phyloP scores from a whole-genome alignment of 306 rosid species.

The peach (Prunus persica) region DNA sequence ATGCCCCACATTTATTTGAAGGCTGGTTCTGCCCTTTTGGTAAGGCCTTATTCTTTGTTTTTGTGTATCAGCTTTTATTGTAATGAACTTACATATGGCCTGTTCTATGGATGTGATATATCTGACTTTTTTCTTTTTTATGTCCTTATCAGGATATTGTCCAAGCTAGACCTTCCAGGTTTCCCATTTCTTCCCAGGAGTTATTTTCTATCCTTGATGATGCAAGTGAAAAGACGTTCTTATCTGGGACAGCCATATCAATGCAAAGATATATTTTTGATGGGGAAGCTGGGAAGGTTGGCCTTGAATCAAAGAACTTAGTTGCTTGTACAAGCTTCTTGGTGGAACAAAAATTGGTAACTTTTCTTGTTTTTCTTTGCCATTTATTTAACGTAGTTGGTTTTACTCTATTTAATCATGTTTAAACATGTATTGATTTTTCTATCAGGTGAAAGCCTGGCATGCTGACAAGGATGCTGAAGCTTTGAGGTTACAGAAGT shows the following conservation, averaged over 20 bases:
- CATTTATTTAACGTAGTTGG: not conserved
- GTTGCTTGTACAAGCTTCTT: constrained; percentile 81
- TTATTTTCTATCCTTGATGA: constrained; percentile 68
- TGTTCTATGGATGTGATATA: constrained; percentile 16
- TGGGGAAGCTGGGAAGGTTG: constrained; percentile 72
- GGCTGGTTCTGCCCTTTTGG: constrained; percentile 89
- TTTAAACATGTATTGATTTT: constrained; percentile 13
- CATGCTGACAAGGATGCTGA: constrained; percentile 80
- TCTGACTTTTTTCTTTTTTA: not conserved
- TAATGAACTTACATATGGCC: not conserved
- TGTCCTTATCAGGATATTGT: constrained; percentile 60
- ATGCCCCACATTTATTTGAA: constrained; percentile 65
- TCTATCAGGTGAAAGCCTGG: constrained; percentile 71
- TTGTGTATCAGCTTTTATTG: constrained; percentile 18
- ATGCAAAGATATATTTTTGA: constrained; percentile 69
- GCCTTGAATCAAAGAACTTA: constrained; percentile 71
- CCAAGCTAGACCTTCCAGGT: constrained; percentile 55
- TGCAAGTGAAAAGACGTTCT: constrained; percentile 80
- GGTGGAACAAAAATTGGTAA: constrained; percentile 82
- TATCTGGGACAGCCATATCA: constrained; percentile 60
- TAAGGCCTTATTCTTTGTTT: constrained; percentile 30
- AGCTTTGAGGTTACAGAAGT: constrained; percentile 74
- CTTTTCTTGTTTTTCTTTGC: constrained; percentile 14
- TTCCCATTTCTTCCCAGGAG: constrained; percentile 63
- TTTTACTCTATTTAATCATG: constrained; percentile 12